Base-by-base conservation (phyloP, 2,329 filamentous ascomycete species). In the Verticillium tricorpus region DNA sequence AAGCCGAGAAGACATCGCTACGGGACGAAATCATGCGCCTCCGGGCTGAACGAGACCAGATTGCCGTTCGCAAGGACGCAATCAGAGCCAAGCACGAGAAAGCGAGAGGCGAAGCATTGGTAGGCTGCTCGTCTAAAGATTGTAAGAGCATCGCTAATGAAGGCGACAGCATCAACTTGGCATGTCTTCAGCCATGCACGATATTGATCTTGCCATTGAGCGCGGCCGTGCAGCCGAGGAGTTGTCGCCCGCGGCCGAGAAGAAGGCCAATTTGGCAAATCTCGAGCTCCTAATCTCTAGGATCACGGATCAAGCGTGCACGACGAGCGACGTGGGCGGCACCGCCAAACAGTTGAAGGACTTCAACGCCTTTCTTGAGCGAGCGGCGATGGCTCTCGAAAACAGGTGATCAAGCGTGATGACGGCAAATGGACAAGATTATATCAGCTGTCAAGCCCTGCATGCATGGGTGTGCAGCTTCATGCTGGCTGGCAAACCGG, bases 301-400 rank as follows among this genome's bases (percentile, higher is more conserved):
- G 31, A 74, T 89, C 5, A 77, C 82, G 0, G 79, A 82, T 40
- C 79, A 86, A 68, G 82, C 82, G 2, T 84, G 82, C 67, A 80
- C 76, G 45, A 73, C 73, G 22, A 78, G 80, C 59, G 75, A 77
- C 9, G 76, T 77, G 1, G 84, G 84, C 25, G 84, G 84, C 2
- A 73, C 82, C 5, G 74, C 89, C 65, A 79, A 77, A 62, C 82
- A 85, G 69, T 80, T 89, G 60, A 81, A 75, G 63, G 81, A 85
- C 57, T 89, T 89, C 68, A 89, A 89, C 65, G 80, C 79, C 35
- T 86, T 89, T 65, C 74, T 89, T 57, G 87, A 89, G 70, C 79
- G 87, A 25, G 80, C 85, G 6, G 86, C 85, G 2, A 72, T 77
- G 34, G 83, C 81, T 35, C 74, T 89, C 54, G 86, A 88, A 71